Percentiles rank a stretch among this genome's conserved stretches.
Conservation (phyloP, 345 rosid species). For the Heritiera fomes region DNA sequence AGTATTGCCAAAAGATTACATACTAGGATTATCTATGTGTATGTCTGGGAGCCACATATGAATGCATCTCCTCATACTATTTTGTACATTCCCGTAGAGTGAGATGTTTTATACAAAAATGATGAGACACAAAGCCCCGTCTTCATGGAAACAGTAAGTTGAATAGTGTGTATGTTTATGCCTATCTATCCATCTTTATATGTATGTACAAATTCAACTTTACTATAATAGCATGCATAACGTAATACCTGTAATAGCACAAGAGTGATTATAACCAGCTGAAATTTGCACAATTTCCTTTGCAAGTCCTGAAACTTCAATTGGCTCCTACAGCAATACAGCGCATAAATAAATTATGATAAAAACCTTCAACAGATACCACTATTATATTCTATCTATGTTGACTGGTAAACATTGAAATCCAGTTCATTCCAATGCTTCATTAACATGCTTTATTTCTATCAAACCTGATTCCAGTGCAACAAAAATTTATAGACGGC, state of each 20-base stretch:
- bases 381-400: neutral
- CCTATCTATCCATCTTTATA: neutral
- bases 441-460: neutral
- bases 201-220: neutral
- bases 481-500: neutral
- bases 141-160: neutral
- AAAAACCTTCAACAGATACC: neutral
- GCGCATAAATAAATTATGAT: neutral
- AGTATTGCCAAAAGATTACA: neutral
- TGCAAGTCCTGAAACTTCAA: slow-evolving; percentile 60
- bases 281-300: slow-evolving; percentile 68
- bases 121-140: neutral
- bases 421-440: neutral
- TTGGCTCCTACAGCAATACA: slow-evolving; percentile 62
- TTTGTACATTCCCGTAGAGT: neutral
- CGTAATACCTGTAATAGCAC: slow-evolving; percentile 79
- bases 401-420: neutral
- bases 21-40: neutral
- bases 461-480: neutral
- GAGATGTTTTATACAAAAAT: neutral
- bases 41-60: neutral
- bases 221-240: neutral
- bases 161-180: neutral
- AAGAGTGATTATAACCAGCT: slow-evolving; percentile 90
- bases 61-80: neutral